Conservation (phyloP, 768 basidiomycete species). For the Pleurotus djamor region DNA sequence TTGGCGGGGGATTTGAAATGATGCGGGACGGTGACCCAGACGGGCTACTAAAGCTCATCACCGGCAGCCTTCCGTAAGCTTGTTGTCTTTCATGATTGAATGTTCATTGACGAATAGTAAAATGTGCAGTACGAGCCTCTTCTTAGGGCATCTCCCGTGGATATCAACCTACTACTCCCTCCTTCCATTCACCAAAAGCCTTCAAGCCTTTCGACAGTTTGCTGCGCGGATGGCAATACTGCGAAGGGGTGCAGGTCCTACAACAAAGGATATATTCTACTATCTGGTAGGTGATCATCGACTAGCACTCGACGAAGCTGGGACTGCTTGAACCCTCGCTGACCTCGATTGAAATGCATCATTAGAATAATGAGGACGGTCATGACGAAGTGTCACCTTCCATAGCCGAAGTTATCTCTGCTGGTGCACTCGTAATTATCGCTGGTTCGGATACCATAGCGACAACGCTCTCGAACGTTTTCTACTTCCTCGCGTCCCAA, state of each 20-base stretch:
- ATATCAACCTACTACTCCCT: slow-evolving; percentile 13
- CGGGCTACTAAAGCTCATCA: slow-evolving; percentile 13
- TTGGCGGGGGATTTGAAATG: slow-evolving; percentile 35
- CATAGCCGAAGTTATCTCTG: slow-evolving; percentile 19
- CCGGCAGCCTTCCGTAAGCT: slow-evolving; percentile 14
- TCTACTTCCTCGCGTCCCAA: slow-evolving; percentile 37
- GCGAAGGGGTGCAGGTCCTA: slow-evolving; percentile 17
- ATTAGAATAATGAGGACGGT: slow-evolving; percentile 19
- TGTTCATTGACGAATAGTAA: too few relatives aligned
- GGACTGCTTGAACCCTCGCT: neutral
- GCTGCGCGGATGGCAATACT: slow-evolving; percentile 13
- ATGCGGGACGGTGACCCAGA: slow-evolving; percentile 35
- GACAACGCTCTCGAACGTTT: slow-evolving; percentile 29
- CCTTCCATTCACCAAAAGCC: slow-evolving; percentile 22
- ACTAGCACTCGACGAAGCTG: too few relatives aligned
- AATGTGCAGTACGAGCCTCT: slow-evolving; percentile 7
- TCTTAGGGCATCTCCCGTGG: slow-evolving; percentile 22
- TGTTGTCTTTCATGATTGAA: too few relatives aligned
- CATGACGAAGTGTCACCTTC: slow-evolving; percentile 16
- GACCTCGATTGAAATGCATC: neutral
- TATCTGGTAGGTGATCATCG: slow-evolving; percentile 30
- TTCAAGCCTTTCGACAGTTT: slow-evolving; percentile 20
- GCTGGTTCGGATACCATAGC: slow-evolving; percentile 53
- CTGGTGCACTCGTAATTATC: slow-evolving; percentile 29
- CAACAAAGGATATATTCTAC: slow-evolving; percentile 34